Evolutionary conservation across 306 rosid species (phyloP).

Genomic region (Styphnolobium japonicum): DNA sequence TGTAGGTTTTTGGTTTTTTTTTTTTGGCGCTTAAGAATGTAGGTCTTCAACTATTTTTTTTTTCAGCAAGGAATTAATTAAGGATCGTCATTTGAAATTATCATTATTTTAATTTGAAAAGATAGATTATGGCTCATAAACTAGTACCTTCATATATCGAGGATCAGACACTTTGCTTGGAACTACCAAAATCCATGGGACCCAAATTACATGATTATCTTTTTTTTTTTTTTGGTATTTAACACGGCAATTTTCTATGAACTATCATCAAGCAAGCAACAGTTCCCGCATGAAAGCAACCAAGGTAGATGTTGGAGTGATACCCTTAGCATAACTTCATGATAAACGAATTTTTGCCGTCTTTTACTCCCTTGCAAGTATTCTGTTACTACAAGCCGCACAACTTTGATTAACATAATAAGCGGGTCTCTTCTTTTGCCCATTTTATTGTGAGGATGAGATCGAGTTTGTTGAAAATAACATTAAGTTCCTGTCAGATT

Average conservation of each 20-base stretch:
- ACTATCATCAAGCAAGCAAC: background rate
- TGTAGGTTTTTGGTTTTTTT: background rate
- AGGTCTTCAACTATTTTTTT: background rate
- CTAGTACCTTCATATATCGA: background rate
- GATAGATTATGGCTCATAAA: background rate
- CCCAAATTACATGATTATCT: background rate
- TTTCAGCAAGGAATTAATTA: background rate
- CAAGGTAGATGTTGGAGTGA: background rate
- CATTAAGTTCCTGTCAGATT: slow-evolving; percentile 38
- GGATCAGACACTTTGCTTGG: background rate
- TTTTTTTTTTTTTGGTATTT: background rate
- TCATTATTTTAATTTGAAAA: background rate
- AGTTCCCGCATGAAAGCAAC: background rate
- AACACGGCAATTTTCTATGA: background rate
- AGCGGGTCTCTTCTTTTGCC: slow-evolving; percentile 1
- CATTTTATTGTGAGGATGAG: slow-evolving; percentile 19
- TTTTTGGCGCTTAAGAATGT: background rate
- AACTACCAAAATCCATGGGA: slow-evolving; percentile 12
- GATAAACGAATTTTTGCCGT: background rate
- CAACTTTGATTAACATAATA: background rate
- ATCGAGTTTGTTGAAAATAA: background rate
- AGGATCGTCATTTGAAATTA: background rate
- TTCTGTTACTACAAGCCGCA: slow-evolving; percentile 17
- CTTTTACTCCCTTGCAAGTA: slow-evolving; percentile 8
- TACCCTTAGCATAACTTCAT: background rate